phyloP scores from a whole-genome alignment of 257 asterid genomes.

The Solanum arcanum region DNA sequence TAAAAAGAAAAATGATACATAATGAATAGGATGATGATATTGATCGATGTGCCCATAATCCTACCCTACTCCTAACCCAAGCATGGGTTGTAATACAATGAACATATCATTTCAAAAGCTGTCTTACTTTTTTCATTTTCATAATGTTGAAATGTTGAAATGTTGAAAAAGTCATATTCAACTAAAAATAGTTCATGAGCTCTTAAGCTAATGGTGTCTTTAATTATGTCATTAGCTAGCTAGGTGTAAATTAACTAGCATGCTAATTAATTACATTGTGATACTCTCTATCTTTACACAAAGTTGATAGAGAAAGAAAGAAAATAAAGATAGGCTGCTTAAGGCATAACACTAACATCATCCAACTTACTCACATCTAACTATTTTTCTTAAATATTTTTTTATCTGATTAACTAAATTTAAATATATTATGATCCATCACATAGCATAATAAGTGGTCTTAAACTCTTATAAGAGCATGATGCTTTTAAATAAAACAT shows the following conservation, averaged over 20 bases:
- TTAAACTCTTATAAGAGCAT: not conserved
- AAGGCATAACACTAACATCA: not conserved
- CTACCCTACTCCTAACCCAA: slow-evolving; percentile 1
- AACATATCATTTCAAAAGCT: not conserved
- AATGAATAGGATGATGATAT: not conserved
- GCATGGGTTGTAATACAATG: slow-evolving; percentile 1
- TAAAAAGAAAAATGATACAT: not conserved
- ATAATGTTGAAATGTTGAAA: not conserved
- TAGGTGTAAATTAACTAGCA: not conserved
- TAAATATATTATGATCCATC: not conserved
- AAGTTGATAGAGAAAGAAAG: not conserved
- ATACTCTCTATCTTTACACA: not conserved
- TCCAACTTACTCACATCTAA: not conserved
- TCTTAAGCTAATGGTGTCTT: not conserved
- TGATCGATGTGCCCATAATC: slow-evolving; percentile 8
- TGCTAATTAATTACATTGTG: no score
- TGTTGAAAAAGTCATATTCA: not conserved
- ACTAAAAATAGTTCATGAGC: not conserved
- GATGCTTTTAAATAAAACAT: not conserved
- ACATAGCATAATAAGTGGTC: not conserved
- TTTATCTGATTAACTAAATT: no score
- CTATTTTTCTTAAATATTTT: no score
- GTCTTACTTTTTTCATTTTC: not conserved
- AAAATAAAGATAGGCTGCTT: not conserved
- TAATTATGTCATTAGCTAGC: not conserved